Conservation (phyloP, 1,139 yeast genomes). For the Geotrichum histeridarum region DNA sequence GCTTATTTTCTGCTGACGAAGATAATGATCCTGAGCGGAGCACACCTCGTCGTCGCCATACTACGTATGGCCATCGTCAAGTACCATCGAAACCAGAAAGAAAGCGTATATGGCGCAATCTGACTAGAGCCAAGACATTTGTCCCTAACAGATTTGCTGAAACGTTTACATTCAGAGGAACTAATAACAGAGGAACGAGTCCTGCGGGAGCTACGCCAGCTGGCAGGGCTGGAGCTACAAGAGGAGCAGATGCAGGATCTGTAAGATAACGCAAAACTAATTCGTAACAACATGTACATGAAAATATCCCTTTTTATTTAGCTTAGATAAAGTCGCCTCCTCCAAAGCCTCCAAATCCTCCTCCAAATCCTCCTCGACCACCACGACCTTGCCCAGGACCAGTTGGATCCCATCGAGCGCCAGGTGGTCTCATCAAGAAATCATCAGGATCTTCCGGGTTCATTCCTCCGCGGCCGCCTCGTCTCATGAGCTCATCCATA, state of each 20-base stretch:
- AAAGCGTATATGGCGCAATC: too few relatives aligned
- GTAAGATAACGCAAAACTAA: neutral
- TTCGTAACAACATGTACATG: neutral
- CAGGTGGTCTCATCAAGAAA: slow-evolving; percentile 13
- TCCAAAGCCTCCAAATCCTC: slow-evolving; percentile 15
- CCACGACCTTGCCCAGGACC: slow-evolving; percentile 14
- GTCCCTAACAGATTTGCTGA: too few relatives aligned
- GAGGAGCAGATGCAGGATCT: too few relatives aligned
- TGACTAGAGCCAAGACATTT: too few relatives aligned
- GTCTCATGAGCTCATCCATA: slow-evolving; percentile 10
- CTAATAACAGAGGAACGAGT: too few relatives aligned
- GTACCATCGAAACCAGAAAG: too few relatives aligned
- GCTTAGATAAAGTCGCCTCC: neutral
- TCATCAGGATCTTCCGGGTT: slow-evolving; percentile 6
- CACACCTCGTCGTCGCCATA: too few relatives aligned
- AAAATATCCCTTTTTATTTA: neutral
- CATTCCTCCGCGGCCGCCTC: neutral
- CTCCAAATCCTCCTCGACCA: slow-evolving; percentile 10
- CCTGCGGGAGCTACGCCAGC: too few relatives aligned
- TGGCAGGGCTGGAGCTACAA: too few relatives aligned
- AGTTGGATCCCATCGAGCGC: slow-evolving; percentile 17
- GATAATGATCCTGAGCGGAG: neutral
- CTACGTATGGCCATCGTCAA: too few relatives aligned
- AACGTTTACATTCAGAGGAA: too few relatives aligned
- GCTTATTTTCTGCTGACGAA: neutral